Percentiles rank a stretch among this genome's conserved stretches.
Conservation (phyloP, 805 yeast genomes). For the Blastobotrys muscicola region DNA sequence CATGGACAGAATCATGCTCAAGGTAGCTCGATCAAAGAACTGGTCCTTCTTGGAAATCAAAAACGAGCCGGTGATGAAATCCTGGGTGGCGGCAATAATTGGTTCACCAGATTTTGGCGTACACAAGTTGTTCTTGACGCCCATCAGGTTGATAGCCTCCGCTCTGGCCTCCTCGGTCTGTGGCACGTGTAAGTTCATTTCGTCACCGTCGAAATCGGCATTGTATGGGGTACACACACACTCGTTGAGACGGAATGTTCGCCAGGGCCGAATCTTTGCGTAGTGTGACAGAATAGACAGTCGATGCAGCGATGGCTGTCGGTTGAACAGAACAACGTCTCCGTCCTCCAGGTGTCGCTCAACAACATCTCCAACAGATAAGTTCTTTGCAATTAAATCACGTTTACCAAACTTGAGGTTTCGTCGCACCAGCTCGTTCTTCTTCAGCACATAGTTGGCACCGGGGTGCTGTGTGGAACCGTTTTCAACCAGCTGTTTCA, state of each 20-base stretch:
- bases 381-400: constrained; percentile 59
- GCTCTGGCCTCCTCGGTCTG: constrained; percentile 99
- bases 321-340: constrained; percentile 87
- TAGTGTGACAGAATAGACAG: constrained; percentile 89
- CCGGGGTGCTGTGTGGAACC: constrained; percentile 94
- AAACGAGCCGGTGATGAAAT: constrained; percentile 94
- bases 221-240: constrained; percentile 99
- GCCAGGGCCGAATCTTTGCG: constrained; percentile 95
- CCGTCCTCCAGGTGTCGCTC: constrained; percentile 98
- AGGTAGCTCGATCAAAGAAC: constrained; percentile 78
- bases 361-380: constrained; percentile 83
- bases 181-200: constrained; percentile 97
- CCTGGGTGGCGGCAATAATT: constrained; percentile 98
- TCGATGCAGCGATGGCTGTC: constrained; percentile 97
- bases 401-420: constrained; percentile 86
- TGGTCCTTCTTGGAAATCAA: constrained; percentile 88
- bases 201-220: constrained; percentile 99
- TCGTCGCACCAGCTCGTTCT: constrained; percentile 76
- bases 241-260: constrained; percentile 92
- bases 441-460: constrained; percentile 82
- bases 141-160: constrained; percentile 97
- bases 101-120: constrained; percentile 99
- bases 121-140: constrained; percentile 86
- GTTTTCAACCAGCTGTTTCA: constrained; percentile 61
- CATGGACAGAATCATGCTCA: constrained; percentile 78